These are phyloP conservation scores for Neurospora intermedia DNA, from an alignment of 495 filamentous ascomycete species.

Conservation along the genomic window DNA sequence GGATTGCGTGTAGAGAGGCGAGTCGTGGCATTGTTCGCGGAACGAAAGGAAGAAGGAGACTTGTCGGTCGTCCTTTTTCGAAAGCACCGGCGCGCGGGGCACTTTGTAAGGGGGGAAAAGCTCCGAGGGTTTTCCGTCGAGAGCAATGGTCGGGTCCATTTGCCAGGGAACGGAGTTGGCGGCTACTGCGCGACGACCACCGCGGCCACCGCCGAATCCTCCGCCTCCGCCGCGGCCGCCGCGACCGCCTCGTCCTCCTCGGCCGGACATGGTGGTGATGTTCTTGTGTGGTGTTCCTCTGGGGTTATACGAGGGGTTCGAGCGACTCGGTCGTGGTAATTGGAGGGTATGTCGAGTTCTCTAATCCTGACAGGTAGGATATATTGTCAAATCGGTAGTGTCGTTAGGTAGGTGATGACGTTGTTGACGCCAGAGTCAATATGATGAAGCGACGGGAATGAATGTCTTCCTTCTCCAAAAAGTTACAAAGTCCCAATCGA, in stretches of 20 bases:
- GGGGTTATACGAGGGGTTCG: background rate
- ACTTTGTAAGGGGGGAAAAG: constrained; percentile 35
- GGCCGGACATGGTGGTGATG: constrained; percentile 16
- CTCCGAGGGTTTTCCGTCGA: constrained; percentile 33
- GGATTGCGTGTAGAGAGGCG: constrained; percentile 39
- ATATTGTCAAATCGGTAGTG: background rate
- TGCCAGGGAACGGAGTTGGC: constrained; percentile 23
- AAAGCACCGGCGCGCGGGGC: constrained; percentile 27
- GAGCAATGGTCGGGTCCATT: constrained; percentile 16
- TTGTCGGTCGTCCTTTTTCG: constrained; percentile 29
- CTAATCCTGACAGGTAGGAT: background rate
- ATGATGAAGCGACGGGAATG: background rate
- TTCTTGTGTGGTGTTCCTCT: background rate
- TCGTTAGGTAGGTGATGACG: background rate
- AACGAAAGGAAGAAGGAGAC: constrained; percentile 36
- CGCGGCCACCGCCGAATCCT: constrained; percentile 24
- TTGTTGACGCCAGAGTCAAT: background rate
- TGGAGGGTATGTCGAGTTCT: background rate
- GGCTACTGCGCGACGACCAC: constrained; percentile 15
- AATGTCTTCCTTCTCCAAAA: background rate
- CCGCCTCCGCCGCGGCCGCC: constrained; percentile 26
- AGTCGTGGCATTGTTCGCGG: constrained; percentile 36
- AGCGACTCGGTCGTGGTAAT: background rate
- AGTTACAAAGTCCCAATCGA: background rate
- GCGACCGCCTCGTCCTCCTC: constrained; percentile 25